Evolutionary conservation across 2,329 filamentous ascomycete genomes (phyloP), one percentile per base, ranked within the genome.

Genomic region (Scleromitrula shiraiana): DNA sequence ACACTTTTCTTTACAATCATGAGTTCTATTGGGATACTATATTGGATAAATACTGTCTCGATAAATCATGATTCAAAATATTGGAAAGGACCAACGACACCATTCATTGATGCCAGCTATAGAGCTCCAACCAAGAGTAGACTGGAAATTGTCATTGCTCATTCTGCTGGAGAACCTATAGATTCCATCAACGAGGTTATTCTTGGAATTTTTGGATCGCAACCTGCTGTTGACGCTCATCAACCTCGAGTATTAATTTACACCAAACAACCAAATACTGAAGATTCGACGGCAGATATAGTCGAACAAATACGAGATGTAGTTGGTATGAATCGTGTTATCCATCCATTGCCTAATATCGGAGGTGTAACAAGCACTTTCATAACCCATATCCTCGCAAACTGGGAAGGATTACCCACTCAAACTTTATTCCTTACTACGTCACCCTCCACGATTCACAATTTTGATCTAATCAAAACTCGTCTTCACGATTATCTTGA

Each of bases 281-380:
- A 49, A 35, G 41, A 42, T n/a, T 29, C 50, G 2, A 45, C 46
- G 1, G 20, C 47, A 7, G 23, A 41, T 3, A 36, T 47, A 3
- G 46, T 41, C 5, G 29, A 41, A 1, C 30, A 38, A 7, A 41
- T 58, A 2, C 48, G 42, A 24, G 48, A 48, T 3, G 22, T 14
- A 19, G 50, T 51, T 2, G 20, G 2, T 14, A 40, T 40, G 6
- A 35, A 36, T 4, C 30, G 30, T 17, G 20, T 23, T 26, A 41
- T 46, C 12, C 3, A 41, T 24, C 19, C 43, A 17, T 56, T 65
- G 9, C 55, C 52, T 5, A 74, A 74, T 45, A 51, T 65, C 26
- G 72, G 72, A 19, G 64, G 71, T 29, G 67, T 72, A 54, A 64
- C 67, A 15, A 69, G 68, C 7, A 70, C 70, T 4, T 74, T 70